phyloP scores from a whole-genome alignment of 768 basidiomycete species.

The Tricholoma flavovirens region DNA sequence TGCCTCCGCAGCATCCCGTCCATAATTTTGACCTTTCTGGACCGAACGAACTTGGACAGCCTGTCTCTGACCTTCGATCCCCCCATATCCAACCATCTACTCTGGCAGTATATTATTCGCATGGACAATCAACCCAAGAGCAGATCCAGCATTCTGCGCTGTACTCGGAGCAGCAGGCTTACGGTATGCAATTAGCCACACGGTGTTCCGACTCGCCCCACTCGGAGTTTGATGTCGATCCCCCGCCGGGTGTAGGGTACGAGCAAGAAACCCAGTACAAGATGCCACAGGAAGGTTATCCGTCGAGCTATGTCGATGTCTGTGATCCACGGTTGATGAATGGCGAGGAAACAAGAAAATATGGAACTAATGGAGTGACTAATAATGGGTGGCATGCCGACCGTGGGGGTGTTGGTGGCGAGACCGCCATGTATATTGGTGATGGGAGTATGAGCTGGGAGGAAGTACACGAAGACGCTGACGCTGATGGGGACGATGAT shows the following conservation, averaged over 20 bases:
- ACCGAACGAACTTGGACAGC: neutral
- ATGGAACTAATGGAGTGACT: slow-evolving; percentile 1
- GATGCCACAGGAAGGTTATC: slow-evolving; percentile 1
- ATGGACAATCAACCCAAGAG: neutral
- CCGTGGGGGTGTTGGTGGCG: slow-evolving; percentile 2
- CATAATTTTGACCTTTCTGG: slow-evolving; percentile 14
- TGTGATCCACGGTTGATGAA: slow-evolving; percentile 13
- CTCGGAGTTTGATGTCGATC: slow-evolving; percentile 1
- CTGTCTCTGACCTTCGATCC: slow-evolving; percentile 1
- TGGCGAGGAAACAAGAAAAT: neutral
- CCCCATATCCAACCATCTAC: neutral
- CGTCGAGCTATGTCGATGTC: slow-evolving; percentile 6
- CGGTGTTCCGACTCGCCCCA: slow-evolving; percentile 3
- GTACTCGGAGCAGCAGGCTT: neutral
- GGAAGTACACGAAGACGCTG: slow-evolving; percentile 19
- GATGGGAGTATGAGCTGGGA: slow-evolving; percentile 2
- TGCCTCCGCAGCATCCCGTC: slow-evolving; percentile 1
- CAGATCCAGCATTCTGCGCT: neutral
- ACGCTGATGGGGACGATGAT: slow-evolving; percentile 23
- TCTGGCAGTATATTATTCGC: slow-evolving; percentile 7
- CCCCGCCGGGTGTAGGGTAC: slow-evolving; percentile 6
- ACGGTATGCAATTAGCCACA: slow-evolving; percentile 7
- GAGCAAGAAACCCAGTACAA: slow-evolving; percentile 3
- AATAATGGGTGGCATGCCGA: slow-evolving; percentile 3
- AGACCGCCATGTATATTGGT: neutral